Conservation (phyloP, 768 basidiomycete genomes). For the Ramaria rubella region DNA sequence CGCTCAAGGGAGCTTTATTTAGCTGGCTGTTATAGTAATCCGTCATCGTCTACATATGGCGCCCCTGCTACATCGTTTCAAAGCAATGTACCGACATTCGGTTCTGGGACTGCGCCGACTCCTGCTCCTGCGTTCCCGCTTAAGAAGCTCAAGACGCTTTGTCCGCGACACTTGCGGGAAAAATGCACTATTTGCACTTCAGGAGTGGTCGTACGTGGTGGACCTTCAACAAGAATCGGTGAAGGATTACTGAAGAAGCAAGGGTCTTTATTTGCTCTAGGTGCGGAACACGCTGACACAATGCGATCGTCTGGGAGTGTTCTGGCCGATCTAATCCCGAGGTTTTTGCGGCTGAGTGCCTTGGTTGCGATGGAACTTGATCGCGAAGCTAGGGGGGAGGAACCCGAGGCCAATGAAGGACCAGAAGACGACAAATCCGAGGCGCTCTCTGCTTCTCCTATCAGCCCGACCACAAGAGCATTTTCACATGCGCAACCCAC, state of each 20-base stretch:
- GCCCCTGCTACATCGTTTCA: background rate
- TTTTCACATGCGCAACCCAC: constrained; percentile 42
- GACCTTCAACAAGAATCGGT: constrained; percentile 1
- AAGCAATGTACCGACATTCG: background rate
- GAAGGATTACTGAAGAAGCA: constrained; percentile 3
- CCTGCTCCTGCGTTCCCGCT: constrained; percentile 3
- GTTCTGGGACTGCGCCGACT: background rate
- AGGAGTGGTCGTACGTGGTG: background rate
- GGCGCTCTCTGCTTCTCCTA: constrained; percentile 7
- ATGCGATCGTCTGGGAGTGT: constrained; percentile 5
- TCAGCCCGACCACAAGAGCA: background rate
- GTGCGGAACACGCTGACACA: background rate
- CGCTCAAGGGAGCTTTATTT: constrained; percentile 15
- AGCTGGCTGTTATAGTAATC: constrained; percentile 2
- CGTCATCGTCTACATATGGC: background rate
- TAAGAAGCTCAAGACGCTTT: constrained; percentile 5
- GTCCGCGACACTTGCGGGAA: constrained; percentile 5
- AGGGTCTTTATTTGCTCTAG: background rate
- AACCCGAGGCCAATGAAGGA: constrained; percentile 29
- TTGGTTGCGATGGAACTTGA: constrained; percentile 73
- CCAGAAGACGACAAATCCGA: constrained; percentile 21
- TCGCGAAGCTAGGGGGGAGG: constrained; percentile 55
- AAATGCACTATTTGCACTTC: background rate
- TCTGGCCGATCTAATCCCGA: constrained; percentile 22
- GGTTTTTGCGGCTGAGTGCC: constrained; percentile 73